Conservation (phyloP, 768 basidiomycete species). For the Agaricus bisporus region DNA sequence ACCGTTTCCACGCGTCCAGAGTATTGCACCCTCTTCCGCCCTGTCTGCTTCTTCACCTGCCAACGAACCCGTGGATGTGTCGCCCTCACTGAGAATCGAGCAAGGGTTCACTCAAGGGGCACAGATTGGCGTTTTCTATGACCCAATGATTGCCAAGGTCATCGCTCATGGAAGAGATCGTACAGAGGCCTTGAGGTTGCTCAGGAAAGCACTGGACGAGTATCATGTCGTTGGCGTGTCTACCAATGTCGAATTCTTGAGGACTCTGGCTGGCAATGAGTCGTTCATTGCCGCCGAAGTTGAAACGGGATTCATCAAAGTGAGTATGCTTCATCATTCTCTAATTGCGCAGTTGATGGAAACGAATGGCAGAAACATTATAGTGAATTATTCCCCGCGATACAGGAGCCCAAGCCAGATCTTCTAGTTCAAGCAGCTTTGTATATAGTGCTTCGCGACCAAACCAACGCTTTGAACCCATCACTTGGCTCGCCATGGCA, state of each 20-base stretch:
- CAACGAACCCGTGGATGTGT: constrained; percentile 15
- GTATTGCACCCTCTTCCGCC: constrained; percentile 16
- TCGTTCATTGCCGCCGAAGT: constrained; percentile 76
- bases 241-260: constrained; percentile 88
- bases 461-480: constrained; percentile 21
- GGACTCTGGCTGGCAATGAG: constrained; percentile 67
- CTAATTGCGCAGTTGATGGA: background rate
- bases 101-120: constrained; percentile 81
- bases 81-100: constrained; percentile 74
- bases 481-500: constrained; percentile 55
- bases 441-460: constrained; percentile 65
- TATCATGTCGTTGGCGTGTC: constrained; percentile 89
- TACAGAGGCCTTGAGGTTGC: constrained; percentile 74
- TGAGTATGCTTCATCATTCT: constrained; percentile 21
- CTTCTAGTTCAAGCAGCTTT: constrained; percentile 77
- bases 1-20: constrained; percentile 22
- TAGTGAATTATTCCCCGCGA: constrained; percentile 70
- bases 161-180: constrained; percentile 85
- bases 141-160: constrained; percentile 90
- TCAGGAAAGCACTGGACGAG: constrained; percentile 77
- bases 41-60: constrained; percentile 22
- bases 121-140: constrained; percentile 84
- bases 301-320: constrained; percentile 90
- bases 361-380: constrained; percentile 64
- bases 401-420: constrained; percentile 50